phyloP scores from a whole-genome alignment of 345 rosid species.

The Bruguiera parviflora region DNA sequence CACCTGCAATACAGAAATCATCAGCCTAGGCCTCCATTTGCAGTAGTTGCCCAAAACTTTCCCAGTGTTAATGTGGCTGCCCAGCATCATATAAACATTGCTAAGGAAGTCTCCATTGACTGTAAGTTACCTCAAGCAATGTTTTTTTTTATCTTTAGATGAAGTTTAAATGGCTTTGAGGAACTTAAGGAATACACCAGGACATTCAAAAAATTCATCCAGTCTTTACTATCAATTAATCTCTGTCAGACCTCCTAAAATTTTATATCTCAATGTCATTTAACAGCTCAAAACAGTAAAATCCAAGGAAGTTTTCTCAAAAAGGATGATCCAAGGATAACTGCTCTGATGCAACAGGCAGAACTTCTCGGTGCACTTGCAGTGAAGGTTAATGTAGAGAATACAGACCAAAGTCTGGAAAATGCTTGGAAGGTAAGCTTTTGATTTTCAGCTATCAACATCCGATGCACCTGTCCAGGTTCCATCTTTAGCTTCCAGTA shows the following conservation, averaged over 20 bases:
- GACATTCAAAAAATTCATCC: conserved; percentile 2
- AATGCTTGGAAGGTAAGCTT: conserved; percentile 88
- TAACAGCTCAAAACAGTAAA: conserved; percentile 46
- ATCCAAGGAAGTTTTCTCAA: conserved; percentile 54
- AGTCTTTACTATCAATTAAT: neutral
- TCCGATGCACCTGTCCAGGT: neutral
- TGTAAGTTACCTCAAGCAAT: conserved; percentile 34
- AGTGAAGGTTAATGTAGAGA: conserved; percentile 62
- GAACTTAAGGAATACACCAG: conserved; percentile 14
- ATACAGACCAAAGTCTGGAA: conserved; percentile 81
- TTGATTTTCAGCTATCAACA: conserved; percentile 1
- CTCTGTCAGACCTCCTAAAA: neutral
- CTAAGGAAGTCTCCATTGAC: conserved; percentile 36
- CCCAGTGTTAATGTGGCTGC: conserved; percentile 21
- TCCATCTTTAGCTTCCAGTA: neutral
- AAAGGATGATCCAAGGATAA: conserved; percentile 80
- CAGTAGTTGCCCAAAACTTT: conserved; percentile 53
- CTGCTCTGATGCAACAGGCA: conserved; percentile 84
- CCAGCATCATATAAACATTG: conserved; percentile 30
- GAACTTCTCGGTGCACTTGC: conserved; percentile 84
- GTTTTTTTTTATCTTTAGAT: conserved; percentile 1
- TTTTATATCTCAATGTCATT: conserved; percentile 14
- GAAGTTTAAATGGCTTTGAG: neutral
- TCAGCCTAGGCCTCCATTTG: conserved; percentile 60
- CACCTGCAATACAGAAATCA: conserved; percentile 46